Percentiles rank a stretch among this genome's conserved stretches.
Conservation (phyloP, 352 stramenopile genomes). For the Halophytophthora polymorphica region DNA sequence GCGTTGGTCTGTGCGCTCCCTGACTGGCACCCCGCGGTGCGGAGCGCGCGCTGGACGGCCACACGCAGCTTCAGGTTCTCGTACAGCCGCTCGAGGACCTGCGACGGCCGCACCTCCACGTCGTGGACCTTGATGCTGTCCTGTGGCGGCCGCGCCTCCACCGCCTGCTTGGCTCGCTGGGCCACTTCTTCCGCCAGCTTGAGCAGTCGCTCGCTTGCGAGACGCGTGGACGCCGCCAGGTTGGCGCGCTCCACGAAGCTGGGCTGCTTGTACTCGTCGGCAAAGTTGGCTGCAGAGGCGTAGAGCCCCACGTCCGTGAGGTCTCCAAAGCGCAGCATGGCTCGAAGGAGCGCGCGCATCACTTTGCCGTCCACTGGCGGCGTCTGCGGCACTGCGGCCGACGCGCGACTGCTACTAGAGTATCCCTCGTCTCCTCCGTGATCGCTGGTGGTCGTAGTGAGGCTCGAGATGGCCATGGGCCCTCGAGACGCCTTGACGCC, state of each 20-base stretch:
- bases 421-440: slow-evolving; percentile 40
- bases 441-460: slow-evolving; percentile 25
- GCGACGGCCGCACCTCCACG: slow-evolving; percentile 67
- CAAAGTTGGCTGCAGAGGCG: slow-evolving; percentile 49
- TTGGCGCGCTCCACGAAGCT: slow-evolving; percentile 74
- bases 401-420: slow-evolving; percentile 23
- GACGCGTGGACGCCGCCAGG: slow-evolving; percentile 49
- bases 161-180: slow-evolving; percentile 41
- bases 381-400: slow-evolving; percentile 21
- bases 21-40: slow-evolving; percentile 36
- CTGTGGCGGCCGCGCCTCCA: slow-evolving; percentile 51
- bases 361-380: slow-evolving; percentile 48
- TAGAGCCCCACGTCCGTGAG: slow-evolving; percentile 70
- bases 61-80: slow-evolving; percentile 86
- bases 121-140: slow-evolving; percentile 77
- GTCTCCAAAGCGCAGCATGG: slow-evolving; percentile 76
- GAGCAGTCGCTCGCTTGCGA: slow-evolving; percentile 48
- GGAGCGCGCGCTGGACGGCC: slow-evolving; percentile 71
- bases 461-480: slow-evolving; percentile 11
- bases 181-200: slow-evolving; percentile 65
- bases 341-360: slow-evolving; percentile 64
- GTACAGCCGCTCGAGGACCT: slow-evolving; percentile 80
- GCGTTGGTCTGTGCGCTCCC: slow-evolving; percentile 34
- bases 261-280: slow-evolving; percentile 73
- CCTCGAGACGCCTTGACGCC: no score